Conservation (phyloP, 2,329 filamentous ascomycete genomes). For the Fusarium metavorans region DNA sequence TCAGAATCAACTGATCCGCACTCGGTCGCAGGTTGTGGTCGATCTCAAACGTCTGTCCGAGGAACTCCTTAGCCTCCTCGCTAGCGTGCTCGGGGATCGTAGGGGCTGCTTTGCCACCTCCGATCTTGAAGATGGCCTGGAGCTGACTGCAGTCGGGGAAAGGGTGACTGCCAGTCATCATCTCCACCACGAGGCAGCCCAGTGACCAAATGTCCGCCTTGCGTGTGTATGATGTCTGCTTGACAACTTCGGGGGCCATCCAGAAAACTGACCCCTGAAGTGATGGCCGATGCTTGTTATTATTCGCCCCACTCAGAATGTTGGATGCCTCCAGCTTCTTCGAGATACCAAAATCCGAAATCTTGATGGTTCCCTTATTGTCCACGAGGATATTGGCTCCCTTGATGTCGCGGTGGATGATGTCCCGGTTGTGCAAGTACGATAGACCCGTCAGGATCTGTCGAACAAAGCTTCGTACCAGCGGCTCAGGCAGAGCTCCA, state of each 20-base stretch:
- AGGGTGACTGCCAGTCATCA: constrained; percentile 97
- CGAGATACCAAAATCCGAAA: constrained; percentile 98
- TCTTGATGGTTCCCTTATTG: constrained; percentile 99
- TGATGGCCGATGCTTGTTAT: constrained; percentile 78
- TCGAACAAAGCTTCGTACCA: constrained; percentile 95
- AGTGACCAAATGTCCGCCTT: constrained; percentile 99
- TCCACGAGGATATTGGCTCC: constrained; percentile 98
- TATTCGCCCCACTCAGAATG: constrained; percentile 76
- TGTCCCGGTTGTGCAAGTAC: constrained; percentile 93
- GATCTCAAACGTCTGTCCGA: constrained; percentile 92
- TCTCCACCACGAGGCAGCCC: constrained; percentile 96
- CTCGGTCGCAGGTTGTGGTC: constrained; percentile 93
- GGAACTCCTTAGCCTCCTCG: constrained; percentile 84
- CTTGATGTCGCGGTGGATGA: constrained; percentile 99
- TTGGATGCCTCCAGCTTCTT: constrained; percentile 97
- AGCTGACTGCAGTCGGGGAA: constrained; percentile 98
- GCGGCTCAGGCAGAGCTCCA: constrained; percentile 90
- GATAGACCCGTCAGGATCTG: constrained; percentile 94
- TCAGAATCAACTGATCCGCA: constrained; percentile 89
- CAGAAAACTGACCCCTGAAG: constrained; percentile 98
- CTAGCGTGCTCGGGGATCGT: constrained; percentile 90
- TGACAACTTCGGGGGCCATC: constrained; percentile 99
- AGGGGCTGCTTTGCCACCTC: constrained; percentile 85
- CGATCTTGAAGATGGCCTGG: constrained; percentile 99
- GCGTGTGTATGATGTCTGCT: constrained; percentile 96